Evolutionary conservation across 164 flowering plant species (phyloP).

Genomic region (Umbilicus rupestris): DNA sequence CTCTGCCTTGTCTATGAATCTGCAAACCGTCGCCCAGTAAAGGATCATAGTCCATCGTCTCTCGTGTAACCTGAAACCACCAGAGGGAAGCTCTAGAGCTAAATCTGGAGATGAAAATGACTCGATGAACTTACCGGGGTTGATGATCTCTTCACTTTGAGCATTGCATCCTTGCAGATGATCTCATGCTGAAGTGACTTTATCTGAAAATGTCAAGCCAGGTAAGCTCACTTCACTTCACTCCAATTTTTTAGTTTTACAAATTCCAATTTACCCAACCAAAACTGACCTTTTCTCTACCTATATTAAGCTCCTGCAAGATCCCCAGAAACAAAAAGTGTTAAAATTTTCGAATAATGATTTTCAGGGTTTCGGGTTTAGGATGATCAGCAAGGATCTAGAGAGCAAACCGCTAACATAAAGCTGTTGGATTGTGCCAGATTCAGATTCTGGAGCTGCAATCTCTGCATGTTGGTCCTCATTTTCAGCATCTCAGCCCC

Average conservation of each 20-base stretch:
- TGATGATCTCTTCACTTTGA: not conserved
- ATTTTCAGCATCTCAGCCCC: slow-evolving; percentile 8
- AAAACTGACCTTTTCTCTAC: slow-evolving; percentile 5
- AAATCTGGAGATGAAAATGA: too few relatives aligned
- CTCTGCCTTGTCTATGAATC: not conserved
- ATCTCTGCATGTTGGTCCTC: slow-evolving; percentile 2
- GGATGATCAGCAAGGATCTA: not conserved
- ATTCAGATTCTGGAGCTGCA: slow-evolving; percentile 5
- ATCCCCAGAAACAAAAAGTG: not conserved
- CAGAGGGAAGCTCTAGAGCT: too few relatives aligned
- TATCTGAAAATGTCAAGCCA: slow-evolving; percentile 2
- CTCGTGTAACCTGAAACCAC: not conserved
- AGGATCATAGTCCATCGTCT: not conserved
- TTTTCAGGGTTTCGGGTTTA: not conserved
- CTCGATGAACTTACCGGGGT: not conserved
- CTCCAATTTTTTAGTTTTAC: not conserved
- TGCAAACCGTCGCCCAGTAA: not conserved
- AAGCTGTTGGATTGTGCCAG: slow-evolving; percentile 4
- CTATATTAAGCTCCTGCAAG: not conserved
- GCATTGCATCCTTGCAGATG: slow-evolving; percentile 5
- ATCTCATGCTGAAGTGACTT: slow-evolving; percentile 6
- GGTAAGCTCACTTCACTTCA: not conserved
- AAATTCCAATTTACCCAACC: not conserved
- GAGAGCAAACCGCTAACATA: not conserved
- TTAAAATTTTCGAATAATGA: not conserved